These are phyloP conservation scores for Zangia roseola DNA, from an alignment of 768 basidiomycete species.

Conservation along the genomic window DNA sequence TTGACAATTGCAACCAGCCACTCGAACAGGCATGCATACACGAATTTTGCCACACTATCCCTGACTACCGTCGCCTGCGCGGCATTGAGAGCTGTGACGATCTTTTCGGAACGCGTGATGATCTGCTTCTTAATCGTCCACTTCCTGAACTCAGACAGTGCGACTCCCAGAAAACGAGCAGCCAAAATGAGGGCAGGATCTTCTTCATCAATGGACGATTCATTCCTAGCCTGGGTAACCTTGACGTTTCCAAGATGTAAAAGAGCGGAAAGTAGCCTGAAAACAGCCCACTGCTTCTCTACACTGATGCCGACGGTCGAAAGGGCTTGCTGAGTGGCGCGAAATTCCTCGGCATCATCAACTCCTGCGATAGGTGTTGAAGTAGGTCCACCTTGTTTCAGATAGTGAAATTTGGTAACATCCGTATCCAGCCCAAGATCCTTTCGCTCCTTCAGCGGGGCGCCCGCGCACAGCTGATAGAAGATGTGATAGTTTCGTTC, in stretches of 20 bases:
- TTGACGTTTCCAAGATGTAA: constrained; percentile 98
- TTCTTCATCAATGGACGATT: constrained; percentile 80
- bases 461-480: constrained; percentile 97
- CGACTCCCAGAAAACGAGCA: constrained; percentile 88
- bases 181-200: constrained; percentile 79
- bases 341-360: constrained; percentile 95
- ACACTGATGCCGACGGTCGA: constrained; percentile 97
- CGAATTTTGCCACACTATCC: constrained; percentile 97
- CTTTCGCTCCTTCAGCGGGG: constrained; percentile 92
- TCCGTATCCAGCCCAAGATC: constrained; percentile 89
- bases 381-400: constrained; percentile 88
- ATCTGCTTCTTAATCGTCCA: constrained; percentile 99
- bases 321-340: constrained; percentile 88
- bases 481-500: constrained; percentile 99
- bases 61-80: constrained; percentile 91
- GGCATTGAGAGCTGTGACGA: constrained; percentile 80
- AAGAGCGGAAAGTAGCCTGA: constrained; percentile 87
- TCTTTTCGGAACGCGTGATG: constrained; percentile 91
- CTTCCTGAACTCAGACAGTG: constrained; percentile 92
- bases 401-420: constrained; percentile 83
- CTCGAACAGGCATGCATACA: constrained; percentile 98
- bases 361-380: constrained; percentile 89
- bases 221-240: constrained; percentile 75
- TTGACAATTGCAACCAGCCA: constrained; percentile 98
- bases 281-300: constrained; percentile 98